These are phyloP conservation scores for Gossypium australe DNA, from an alignment of 345 rosid species.

Conservation along the genomic window DNA sequence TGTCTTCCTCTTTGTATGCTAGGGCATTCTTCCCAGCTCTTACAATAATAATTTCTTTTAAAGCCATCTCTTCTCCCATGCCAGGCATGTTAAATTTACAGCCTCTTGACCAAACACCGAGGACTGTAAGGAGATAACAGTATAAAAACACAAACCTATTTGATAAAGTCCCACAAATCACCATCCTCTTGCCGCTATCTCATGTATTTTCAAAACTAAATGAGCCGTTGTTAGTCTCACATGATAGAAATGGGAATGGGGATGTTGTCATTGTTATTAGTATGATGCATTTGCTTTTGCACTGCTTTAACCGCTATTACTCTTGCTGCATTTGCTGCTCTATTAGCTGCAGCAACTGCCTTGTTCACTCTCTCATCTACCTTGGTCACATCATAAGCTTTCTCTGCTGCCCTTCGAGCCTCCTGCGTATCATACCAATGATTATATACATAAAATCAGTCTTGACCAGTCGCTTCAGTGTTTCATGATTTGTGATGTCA, in stretches of 20 bases:
- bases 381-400: conserved; percentile 79
- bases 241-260: conserved; percentile 29
- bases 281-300: conserved; percentile 64
- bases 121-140: conserved; percentile 17
- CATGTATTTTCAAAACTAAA: not conserved
- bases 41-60: not conserved
- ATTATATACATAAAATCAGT: not conserved
- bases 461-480: not conserved
- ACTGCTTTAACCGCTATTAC: conserved; percentile 81
- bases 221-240: conserved; percentile 23
- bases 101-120: conserved; percentile 15
- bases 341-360: conserved; percentile 82
- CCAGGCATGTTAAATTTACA: not conserved
- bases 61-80: conserved; percentile 12
- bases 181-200: conserved; percentile 8
- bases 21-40: conserved; percentile 1
- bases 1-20: not conserved
- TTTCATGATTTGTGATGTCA: not conserved
- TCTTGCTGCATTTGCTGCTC: conserved; percentile 89
- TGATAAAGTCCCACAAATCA: conserved; percentile 4
- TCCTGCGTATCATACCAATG: conserved; percentile 41
- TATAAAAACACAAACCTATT: not conserved
- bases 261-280: conserved; percentile 35
- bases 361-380: conserved; percentile 88
- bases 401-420: conserved; percentile 76